Evolutionary conservation across 2,329 filamentous ascomycete species (phyloP), one percentile per base, ranked within the genome.

Genomic region (Fusarium domesticum): DNA sequence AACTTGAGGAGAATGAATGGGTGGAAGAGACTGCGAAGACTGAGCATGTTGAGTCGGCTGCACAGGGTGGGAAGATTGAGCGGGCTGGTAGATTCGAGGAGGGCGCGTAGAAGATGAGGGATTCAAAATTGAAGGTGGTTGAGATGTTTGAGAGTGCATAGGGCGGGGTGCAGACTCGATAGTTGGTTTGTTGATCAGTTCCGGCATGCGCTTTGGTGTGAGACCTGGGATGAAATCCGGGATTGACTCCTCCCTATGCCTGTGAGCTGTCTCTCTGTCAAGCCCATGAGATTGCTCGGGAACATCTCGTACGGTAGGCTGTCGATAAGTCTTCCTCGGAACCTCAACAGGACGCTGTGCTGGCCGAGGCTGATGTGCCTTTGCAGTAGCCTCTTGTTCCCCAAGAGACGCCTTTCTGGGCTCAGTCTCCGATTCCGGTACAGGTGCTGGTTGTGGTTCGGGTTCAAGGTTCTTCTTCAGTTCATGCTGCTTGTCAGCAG

Each of bases 201-300:
- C 44, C 31, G 54, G 36, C 51, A 54, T 52, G 14, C 51, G 51
- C 33, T 54, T 48, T 14, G 51, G 48, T 14, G 51, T 48, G 47
- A 52, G 48, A 41, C 54, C 48, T 4, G 39, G 35, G 16, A 39
- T 46, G n/a, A 42, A 34, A 5, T 42, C 36, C n/a, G 51, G 51
- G n/a, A 30, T 35, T 19, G 45, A 39, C 2, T 38, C 41, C 20
- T 37, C 44, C 10, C 36, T 14, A 6, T 39, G 35, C 28, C 19
- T 32, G 3, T 14, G 34, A 19, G 37, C 16, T 4, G 47, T 17
- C 31, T 4, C n/a, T 3, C 18, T 18, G 16, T 14, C 16, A 14
- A 6, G 16, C 7, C 35, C 47, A 20, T 48, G 35, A 14, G 35
- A 18, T 6, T 45, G 39, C 19, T 28, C 23, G 14, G 23, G 14